Evolutionary conservation across 108 stramenopile species (phyloP), one percentile per base, ranked within the genome.

Genomic region (Thalassiosira profunda): DNA sequence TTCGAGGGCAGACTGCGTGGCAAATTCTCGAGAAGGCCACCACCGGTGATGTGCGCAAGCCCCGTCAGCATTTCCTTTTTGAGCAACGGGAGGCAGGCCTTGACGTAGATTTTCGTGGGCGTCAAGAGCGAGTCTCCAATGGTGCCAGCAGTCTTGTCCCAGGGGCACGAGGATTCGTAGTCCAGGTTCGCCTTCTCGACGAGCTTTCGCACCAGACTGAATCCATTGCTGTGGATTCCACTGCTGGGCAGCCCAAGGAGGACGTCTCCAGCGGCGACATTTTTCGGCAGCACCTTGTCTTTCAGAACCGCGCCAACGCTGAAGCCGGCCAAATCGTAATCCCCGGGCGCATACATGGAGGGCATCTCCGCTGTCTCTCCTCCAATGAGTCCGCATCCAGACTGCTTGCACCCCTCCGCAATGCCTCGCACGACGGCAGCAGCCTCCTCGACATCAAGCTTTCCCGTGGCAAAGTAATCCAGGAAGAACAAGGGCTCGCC

Each of bases 341-440:
- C 96, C 25, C 97, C 98, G 17, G 91, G 88, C n/a, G 86, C 86
- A 68, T 99, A 99, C 96, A 99, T 96, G 49, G 94, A 94, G n/a
- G 98, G 97, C 97, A 99, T 99, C 63, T 99, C 98, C 14, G 98
- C 98, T 21, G 98, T 98, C 76, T 99, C 98, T 7, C 98, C 98
- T 14, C 98, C 98, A 72, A 97, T 93, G 8, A 99, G 87, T 10
- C 96, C 98, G 74, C 97, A 98, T 37, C 91, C 88, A 28, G 97
- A 82, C 81, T 99, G 91, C 14, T 65, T 79, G 82, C 98, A 99
- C 34, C 97, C 98, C 58, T 95, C 94, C 2, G 98, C 97, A 70
- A 99, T 97, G 21, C 97, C 97, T 48, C 70, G 67, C n/a, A 99
- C 97, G 42, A 99, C 95, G 24, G 72, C 83, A 8, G 97, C 96